Conservation (phyloP, 306 rosid genomes). For the Trichosanthes truncata region DNA sequence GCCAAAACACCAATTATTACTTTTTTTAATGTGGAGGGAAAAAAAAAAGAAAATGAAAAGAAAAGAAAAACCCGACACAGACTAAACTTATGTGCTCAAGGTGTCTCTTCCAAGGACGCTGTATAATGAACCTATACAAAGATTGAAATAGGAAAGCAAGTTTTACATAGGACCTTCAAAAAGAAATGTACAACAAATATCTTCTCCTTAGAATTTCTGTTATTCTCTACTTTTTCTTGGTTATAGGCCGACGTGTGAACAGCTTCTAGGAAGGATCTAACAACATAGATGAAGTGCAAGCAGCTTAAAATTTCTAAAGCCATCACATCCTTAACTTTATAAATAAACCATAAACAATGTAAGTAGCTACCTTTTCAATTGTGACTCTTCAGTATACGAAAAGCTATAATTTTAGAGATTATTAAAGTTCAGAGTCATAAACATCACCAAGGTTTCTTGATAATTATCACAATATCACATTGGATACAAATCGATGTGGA, state of each 20-base stretch:
- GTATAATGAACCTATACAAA: background rate
- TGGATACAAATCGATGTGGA: background rate
- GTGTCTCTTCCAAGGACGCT: background rate
- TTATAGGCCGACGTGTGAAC: background rate
- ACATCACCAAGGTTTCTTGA: background rate
- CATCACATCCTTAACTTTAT: background rate
- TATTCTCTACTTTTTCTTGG: background rate
- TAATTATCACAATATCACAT: background rate
- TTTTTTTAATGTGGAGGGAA: background rate
- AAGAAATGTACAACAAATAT: background rate
- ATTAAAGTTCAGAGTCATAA: background rate
- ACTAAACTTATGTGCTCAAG: background rate
- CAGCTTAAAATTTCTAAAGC: background rate
- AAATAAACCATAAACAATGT: background rate
- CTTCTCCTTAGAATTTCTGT: background rate
- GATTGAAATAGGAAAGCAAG: background rate
- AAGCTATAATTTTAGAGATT: background rate
- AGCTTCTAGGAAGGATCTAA: background rate
- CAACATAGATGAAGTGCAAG: background rate
- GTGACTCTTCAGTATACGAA: background rate
- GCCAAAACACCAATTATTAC: background rate
- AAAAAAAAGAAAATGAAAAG: no score
- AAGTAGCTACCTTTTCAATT: background rate
- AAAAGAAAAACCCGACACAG: background rate
- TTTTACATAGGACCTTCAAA: background rate